These are phyloP conservation scores for Phytophthora cryptogea DNA, from an alignment of 352 stramenopile genomes.

Conservation along the genomic window DNA sequence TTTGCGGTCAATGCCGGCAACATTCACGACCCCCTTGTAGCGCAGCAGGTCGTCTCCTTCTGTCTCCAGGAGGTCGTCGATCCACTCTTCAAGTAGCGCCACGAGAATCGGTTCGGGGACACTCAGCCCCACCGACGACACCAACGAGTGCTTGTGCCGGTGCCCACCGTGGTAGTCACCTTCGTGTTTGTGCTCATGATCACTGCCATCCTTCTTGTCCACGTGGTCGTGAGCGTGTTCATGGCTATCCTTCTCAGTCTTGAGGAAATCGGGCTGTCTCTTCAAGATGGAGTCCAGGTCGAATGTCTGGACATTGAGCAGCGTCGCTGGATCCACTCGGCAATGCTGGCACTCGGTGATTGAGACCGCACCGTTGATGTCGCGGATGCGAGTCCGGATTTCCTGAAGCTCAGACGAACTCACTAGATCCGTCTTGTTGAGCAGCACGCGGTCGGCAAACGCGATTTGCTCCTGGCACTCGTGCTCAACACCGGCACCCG, in stretches of 20 bases:
- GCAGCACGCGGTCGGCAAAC: slow-evolving; percentile 95
- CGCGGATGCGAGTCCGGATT: slow-evolving; percentile 37
- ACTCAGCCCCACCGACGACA: slow-evolving; percentile 50
- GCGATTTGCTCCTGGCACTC: slow-evolving; percentile 96
- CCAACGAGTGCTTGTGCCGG: slow-evolving; percentile 44
- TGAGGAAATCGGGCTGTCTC: slow-evolving; percentile 59
- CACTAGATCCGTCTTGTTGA: slow-evolving; percentile 98
- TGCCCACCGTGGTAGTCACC: slow-evolving; percentile 32
- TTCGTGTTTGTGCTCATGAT: slow-evolving; percentile 11
- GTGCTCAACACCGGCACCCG: slow-evolving; percentile 48
- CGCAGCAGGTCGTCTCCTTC: slow-evolving; percentile 92
- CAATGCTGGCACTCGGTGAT: slow-evolving; percentile 58
- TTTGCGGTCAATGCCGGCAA: slow-evolving; percentile 92
- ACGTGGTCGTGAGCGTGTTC: slow-evolving; percentile 15
- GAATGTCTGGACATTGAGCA: slow-evolving; percentile 57
- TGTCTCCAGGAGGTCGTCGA: slow-evolving; percentile 91
- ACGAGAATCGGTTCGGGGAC: slow-evolving; percentile 74
- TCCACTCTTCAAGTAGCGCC: slow-evolving; percentile 95
- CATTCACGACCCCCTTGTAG: slow-evolving; percentile 93
- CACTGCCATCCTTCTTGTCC: slow-evolving; percentile 6
- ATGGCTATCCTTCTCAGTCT: slow-evolving; percentile 22
- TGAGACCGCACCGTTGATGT: slow-evolving; percentile 56
- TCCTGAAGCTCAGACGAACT: slow-evolving; percentile 65
- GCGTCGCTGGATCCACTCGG: slow-evolving; percentile 38
- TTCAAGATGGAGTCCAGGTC: slow-evolving; percentile 55